phyloP scores from a whole-genome alignment of 495 filamentous ascomycete genomes.

The Penicillium pulvis region DNA sequence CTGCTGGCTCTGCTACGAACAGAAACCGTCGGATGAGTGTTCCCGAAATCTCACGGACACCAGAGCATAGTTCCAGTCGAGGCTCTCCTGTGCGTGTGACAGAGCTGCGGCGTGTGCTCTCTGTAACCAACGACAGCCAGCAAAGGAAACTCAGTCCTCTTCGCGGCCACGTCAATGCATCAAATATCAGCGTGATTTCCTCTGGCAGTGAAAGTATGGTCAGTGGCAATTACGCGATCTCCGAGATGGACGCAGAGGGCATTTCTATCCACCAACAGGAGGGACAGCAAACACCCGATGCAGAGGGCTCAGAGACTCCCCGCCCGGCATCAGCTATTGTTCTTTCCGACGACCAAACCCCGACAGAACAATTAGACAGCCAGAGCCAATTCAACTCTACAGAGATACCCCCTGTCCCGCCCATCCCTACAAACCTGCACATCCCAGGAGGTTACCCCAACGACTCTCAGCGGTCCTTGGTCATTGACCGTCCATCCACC shows the following conservation, averaged over 20 bases:
- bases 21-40: conserved; percentile 41
- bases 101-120: conserved; percentile 76
- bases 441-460: conserved; percentile 43
- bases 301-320: conserved; percentile 39
- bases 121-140: conserved; percentile 45
- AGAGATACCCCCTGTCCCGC: conserved; percentile 47
- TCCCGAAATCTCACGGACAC: conserved; percentile 52
- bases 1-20: conserved; percentile 31
- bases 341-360: conserved; percentile 14
- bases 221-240: conserved; percentile 40
- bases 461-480: conserved; percentile 40
- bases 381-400: conserved; percentile 21
- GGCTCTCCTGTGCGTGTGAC: conserved; percentile 80
- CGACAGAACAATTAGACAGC: conserved; percentile 9
- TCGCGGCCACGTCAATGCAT: conserved; percentile 38
- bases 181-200: conserved; percentile 40
- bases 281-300: conserved; percentile 17
- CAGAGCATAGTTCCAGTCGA: conserved; percentile 57
- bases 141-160: conserved; percentile 44
- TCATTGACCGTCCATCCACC: conserved; percentile 39
- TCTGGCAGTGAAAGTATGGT: conserved; percentile 52
- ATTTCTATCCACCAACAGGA: conserved; percentile 33
- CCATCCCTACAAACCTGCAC: conserved; percentile 40
- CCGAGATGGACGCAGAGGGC: conserved; percentile 40
- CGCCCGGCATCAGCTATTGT: conserved; percentile 25